Conservation (phyloP, 768 basidiomycete genomes). For the Hericium rajendrae region DNA sequence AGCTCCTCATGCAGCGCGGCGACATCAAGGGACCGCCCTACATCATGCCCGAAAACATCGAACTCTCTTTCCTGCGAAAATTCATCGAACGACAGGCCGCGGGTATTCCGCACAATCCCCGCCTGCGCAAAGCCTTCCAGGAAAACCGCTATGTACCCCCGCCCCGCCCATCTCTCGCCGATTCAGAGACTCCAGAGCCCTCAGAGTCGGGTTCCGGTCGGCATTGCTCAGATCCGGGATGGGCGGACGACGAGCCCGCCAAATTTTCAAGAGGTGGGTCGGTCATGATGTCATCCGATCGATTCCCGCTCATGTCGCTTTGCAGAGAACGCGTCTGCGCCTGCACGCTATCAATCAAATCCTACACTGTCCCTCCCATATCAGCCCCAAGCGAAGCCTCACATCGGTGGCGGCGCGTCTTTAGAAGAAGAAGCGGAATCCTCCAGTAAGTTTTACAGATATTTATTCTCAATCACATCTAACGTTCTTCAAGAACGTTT, state of each 20-base stretch:
- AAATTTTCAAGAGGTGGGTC: constrained; percentile 5
- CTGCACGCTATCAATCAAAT: constrained; percentile 1
- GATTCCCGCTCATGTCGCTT: neutral
- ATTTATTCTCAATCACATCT: too few species aligned
- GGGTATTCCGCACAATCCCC: constrained; percentile 73
- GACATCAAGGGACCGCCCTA: constrained; percentile 81
- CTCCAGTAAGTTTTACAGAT: constrained; percentile 1
- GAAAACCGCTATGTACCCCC: constrained; percentile 7
- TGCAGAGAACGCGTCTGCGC: neutral
- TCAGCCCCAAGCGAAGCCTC: neutral
- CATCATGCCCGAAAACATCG: constrained; percentile 69
- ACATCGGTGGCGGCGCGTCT: constrained; percentile 1
- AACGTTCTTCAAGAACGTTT: neutral
- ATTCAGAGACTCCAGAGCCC: constrained; percentile 10
- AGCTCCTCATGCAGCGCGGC: constrained; percentile 80
- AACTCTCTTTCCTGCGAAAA: constrained; percentile 69
- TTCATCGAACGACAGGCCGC: constrained; percentile 73
- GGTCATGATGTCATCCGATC: neutral
- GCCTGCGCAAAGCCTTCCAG: constrained; percentile 36
- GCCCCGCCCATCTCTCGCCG: constrained; percentile 2
- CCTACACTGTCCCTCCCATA: neutral
- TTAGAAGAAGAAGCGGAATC: constrained; percentile 13
- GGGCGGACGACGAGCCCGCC: constrained; percentile 7
- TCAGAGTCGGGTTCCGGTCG: constrained; percentile 10
- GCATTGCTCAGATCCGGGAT: constrained; percentile 7